Base-by-base conservation (phyloP, 1,284 basidiomycete species). In the Xerocomus nothofagi region DNA sequence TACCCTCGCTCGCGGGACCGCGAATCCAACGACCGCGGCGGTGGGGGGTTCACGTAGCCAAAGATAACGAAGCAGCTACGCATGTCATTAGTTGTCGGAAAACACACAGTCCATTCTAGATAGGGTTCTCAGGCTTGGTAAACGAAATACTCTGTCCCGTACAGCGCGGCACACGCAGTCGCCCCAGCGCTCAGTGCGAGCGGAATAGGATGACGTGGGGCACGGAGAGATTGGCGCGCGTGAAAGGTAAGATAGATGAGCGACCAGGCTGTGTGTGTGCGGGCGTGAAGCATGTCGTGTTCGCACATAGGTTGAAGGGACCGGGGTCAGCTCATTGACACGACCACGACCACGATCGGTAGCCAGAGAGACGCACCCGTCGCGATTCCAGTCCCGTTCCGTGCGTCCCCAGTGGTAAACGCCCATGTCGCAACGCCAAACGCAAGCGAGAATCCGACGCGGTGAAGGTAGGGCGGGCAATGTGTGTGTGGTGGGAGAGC, bases 401-500 rank as follows among this genome's bases (percentile, higher is more conserved):
- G 61, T 17, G 54, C 56, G 42, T 79, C 75, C 2, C 76, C 77
- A 3, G 66, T 39, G 2, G 63, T 53, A 29, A 76, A 57, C 1
- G 75, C 70, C 56, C 76, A 78, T 1, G 73, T 76, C 2, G 74
- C 70, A 1, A 76, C 73, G 1, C 67, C 68, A 44, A 78, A 76
- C n/a, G 74, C 69, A 7, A 71, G 58, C 15, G 73, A 69, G 53
- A 79, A 78, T 1, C 74, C 75, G 6, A 73, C 57, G 3, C 76
- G 69, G 9, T 72, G 63, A 23, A 75, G 63, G 51, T 75, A 70
- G 1, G 73, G 74, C 0, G 74, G 76, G n/a, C 69, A 63, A 47
- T 68, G 69, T 0, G 48, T 42, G 9, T 47, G 44, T 43, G 58
- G 44, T 18, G 55, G 41, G 51, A 66, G 45, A 18, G 59, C 53